phyloP scores from a whole-genome alignment of 1,284 basidiomycete genomes.

The Xanthoconium separans region DNA sequence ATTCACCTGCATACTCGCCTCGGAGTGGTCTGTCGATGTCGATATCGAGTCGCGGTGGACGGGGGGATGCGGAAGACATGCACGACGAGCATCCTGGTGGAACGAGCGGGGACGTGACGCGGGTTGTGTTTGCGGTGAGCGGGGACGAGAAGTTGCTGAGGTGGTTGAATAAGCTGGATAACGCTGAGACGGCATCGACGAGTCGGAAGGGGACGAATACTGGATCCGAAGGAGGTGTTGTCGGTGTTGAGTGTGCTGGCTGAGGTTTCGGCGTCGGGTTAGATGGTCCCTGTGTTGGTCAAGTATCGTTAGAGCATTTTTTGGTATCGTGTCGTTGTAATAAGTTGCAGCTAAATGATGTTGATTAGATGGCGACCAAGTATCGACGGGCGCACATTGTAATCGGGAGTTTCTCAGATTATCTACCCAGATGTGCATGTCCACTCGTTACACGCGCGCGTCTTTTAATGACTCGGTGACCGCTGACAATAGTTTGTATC shows the following conservation, averaged over 20 bases:
- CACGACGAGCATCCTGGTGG: neutral
- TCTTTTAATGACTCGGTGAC: too few relatives aligned
- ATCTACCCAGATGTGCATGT: too few relatives aligned
- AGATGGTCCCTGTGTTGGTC: too few relatives aligned
- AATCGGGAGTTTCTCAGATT: too few relatives aligned
- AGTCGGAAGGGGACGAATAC: constrained; percentile 71
- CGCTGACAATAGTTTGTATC: too few relatives aligned
- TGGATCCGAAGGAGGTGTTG: constrained; percentile 46
- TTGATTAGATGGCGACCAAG: too few relatives aligned
- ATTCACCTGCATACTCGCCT: constrained; percentile 57
- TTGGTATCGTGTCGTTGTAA: too few relatives aligned
- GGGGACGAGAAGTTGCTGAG: constrained; percentile 75
- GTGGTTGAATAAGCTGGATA: constrained; percentile 69
- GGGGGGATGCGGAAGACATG: neutral
- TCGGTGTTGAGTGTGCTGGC: constrained; percentile 32
- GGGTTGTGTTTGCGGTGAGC: constrained; percentile 67
- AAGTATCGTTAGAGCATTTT: too few relatives aligned
- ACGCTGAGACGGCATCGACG: constrained; percentile 69
- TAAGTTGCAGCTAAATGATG: too few relatives aligned
- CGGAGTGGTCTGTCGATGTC: constrained; percentile 27
- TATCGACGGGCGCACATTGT: too few relatives aligned
- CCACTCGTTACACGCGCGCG: too few relatives aligned
- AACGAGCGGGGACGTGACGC: constrained; percentile 40
- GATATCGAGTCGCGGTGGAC: neutral
- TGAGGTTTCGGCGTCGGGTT: neutral